phyloP scores from a whole-genome alignment of 2,329 filamentous ascomycete genomes.

The Fusarium nisikadoi region DNA sequence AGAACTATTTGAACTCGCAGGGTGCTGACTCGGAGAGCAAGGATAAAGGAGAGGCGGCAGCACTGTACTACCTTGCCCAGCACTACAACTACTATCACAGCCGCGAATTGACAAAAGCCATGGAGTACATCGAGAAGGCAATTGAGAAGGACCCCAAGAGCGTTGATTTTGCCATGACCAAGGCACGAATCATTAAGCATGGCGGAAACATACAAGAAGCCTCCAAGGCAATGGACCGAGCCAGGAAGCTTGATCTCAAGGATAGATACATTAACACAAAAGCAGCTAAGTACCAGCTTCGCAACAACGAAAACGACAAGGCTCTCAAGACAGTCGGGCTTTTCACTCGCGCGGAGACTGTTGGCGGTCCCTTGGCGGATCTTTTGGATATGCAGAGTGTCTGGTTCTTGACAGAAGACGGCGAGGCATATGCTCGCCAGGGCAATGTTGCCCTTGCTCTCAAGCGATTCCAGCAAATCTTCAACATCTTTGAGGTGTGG shows the following conservation, averaged over 20 bases:
- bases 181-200: slow-evolving; percentile 95
- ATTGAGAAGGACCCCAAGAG: slow-evolving; percentile 82
- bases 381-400: slow-evolving; percentile 98
- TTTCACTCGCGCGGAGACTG: slow-evolving; percentile 91
- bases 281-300: slow-evolving; percentile 93
- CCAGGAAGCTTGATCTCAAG: slow-evolving; percentile 84
- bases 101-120: slow-evolving; percentile 83
- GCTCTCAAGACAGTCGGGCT: slow-evolving; percentile 90
- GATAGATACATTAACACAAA: slow-evolving; percentile 99
- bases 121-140: slow-evolving; percentile 84
- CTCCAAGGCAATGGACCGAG: slow-evolving; percentile 87
- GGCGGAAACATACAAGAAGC: slow-evolving; percentile 82
- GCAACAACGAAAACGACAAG: slow-evolving; percentile 89
- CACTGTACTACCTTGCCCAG: slow-evolving; percentile 92
- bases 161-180: slow-evolving; percentile 94
- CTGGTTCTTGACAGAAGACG: slow-evolving; percentile 97
- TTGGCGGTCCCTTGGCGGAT: slow-evolving; percentile 88
- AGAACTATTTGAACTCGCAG: slow-evolving; percentile 77
- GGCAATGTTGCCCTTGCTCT: slow-evolving; percentile 85
- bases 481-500: slow-evolving; percentile 96
- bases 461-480: slow-evolving; percentile 89
- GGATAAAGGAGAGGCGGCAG: slow-evolving; percentile 77
- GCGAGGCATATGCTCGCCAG: slow-evolving; percentile 85
- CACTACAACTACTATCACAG: slow-evolving; percentile 95
- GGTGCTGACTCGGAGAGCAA: slow-evolving; percentile 59